Base-by-base conservation (phyloP, 371 early-diverging fungal genomes). In the Apophysomyces elegans region DNA sequence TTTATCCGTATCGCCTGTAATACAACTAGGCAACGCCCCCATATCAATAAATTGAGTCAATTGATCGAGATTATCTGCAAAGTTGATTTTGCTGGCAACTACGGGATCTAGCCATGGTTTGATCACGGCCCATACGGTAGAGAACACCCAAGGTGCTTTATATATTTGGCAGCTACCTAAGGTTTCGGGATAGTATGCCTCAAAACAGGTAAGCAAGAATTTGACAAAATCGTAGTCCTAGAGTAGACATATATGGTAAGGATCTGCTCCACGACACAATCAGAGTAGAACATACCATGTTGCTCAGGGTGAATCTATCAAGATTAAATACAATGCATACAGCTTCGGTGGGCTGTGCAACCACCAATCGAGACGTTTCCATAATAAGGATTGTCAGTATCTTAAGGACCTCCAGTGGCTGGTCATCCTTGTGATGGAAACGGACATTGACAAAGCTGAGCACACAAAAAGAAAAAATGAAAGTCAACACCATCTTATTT, bases 141-240 rank as follows among this genome's bases (percentile, higher is more conserved):
- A 84, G 77, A 95, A 95, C 60, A 92, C 84, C 85, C 92, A 90
- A 5, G 96, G 95, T 0, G 95, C 95, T 64, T 90, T 90, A 66
- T 95, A 90, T 45, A 96, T 86, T 16, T 91, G 72, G 39, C 88
- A 84, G 3, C 77, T 69, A n/a, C 93, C 95, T 13, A 96, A 84
- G 9, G 89, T 88, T 66, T 96, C 97, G 18, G 97, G 97, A 69
- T 97, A 96, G 72, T 93, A 93, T 1, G 88, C 84, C 78, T 97
- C 91, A 58, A 96, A 88, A 68, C 89, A 90, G 56, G 77, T 80
- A 64, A 95, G 79, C 60, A 96, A 80, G 70, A 94, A 94, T 74
- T 92, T 91, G 62, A 93, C 89, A 60, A 90, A 87, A 41, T 84
- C 86, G 62, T 87, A 88, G 76, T 94, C 94, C 89, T 81, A 61